Evolutionary conservation across 352 stramenopile genomes (phyloP).

Genomic region (Pythium pectinolyticum): DNA sequence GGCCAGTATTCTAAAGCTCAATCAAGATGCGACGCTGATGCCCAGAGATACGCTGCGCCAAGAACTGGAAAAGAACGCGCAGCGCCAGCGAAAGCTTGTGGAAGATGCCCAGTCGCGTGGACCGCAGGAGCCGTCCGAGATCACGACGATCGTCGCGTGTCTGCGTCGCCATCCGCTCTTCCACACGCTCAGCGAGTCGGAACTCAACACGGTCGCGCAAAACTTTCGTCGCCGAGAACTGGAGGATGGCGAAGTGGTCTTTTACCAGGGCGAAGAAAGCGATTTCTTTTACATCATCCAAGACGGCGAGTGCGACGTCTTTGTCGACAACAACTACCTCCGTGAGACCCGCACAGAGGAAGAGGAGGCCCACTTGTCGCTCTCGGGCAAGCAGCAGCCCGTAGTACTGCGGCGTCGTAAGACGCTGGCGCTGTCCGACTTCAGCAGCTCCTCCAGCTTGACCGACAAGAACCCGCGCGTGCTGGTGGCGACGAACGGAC

Average conservation of each 20-base stretch:
- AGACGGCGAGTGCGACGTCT: conserved; percentile 76
- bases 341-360: conserved; percentile 38
- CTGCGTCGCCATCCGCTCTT: conserved; percentile 80
- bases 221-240: conserved; percentile 62
- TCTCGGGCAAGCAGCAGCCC: background rate
- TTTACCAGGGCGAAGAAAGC: conserved; percentile 76
- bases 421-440: conserved; percentile 69
- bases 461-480: conserved; percentile 68
- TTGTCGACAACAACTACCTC: conserved; percentile 82
- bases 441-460: conserved; percentile 59
- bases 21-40: conserved; percentile 68
- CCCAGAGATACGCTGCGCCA: conserved; percentile 72
- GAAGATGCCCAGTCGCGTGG: conserved; percentile 36
- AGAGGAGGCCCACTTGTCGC: conserved; percentile 17
- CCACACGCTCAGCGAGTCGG: conserved; percentile 69
- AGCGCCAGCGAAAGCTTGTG: conserved; percentile 29
- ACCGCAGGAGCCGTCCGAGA: conserved; percentile 37
- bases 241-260: conserved; percentile 69
- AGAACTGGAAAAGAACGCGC: conserved; percentile 36
- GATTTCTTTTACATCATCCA: conserved; percentile 86
- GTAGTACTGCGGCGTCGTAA: conserved; percentile 57
- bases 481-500: conserved; percentile 77
- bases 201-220: conserved; percentile 53
- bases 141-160: conserved; percentile 58
- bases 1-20: conserved; percentile 73